A percentile compares a stretch with the other conserved stretches of the same genome.
phyloP scores from a whole-genome alignment of 768 basidiomycete genomes.

The Xanthoconium stramineum region DNA sequence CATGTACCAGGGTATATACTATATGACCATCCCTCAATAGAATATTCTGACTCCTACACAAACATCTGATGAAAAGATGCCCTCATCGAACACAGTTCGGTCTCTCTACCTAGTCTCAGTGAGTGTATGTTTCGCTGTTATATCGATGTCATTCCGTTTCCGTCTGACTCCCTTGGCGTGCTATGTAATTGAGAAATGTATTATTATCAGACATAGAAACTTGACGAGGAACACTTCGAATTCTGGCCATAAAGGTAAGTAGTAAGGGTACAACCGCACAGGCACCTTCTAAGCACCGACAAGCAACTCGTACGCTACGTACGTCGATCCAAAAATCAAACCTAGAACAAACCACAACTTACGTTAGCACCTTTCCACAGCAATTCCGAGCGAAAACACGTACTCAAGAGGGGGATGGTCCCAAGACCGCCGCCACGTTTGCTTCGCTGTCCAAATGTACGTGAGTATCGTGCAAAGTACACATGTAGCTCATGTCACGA shows the following conservation, averaged over 20 bases:
- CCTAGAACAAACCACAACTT: neutral
- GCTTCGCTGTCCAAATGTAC: slow-evolving; percentile 7
- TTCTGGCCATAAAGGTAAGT: neutral
- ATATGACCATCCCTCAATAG: too few relatives aligned
- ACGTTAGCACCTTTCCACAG: neutral
- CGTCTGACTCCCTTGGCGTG: neutral
- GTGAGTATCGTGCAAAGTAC: neutral
- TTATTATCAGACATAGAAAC: neutral
- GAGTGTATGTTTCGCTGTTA: too few relatives aligned
- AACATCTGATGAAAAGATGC: too few relatives aligned
- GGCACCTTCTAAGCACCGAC: slow-evolving; percentile 1
- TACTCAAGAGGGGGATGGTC: slow-evolving; percentile 9
- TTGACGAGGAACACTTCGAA: neutral
- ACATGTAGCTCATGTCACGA: neutral
- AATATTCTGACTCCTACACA: too few relatives aligned
- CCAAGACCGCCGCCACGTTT: slow-evolving; percentile 15
- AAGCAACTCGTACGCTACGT: slow-evolving; percentile 10
- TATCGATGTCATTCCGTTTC: neutral
- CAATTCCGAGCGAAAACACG: slow-evolving; percentile 1
- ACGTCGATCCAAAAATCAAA: slow-evolving; percentile 16
- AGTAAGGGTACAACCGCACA: neutral
- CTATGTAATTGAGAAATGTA: neutral
- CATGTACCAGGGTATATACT: too few relatives aligned
- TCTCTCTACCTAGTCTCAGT: too few relatives aligned
- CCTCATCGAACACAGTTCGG: too few relatives aligned